These are phyloP conservation scores for Rhizoclosmatium sp. DNA, from an alignment of 192 early-diverging fungal genomes.

Conservation along the genomic window DNA sequence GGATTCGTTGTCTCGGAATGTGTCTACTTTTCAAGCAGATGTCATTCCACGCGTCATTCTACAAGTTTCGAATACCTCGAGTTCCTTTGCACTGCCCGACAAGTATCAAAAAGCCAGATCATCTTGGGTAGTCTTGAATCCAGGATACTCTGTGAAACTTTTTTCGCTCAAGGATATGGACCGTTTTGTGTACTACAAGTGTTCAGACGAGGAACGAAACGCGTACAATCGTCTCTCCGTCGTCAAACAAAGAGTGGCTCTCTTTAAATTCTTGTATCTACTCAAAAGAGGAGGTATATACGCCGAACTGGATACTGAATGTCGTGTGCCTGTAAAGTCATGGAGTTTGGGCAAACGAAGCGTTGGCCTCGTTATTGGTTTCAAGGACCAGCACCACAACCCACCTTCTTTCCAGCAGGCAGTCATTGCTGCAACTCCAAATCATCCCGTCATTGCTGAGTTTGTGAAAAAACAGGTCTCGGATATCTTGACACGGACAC, in stretches of 20 bases:
- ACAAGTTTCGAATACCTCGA: constrained; percentile 13
- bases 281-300: constrained; percentile 18
- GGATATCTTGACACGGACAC: not conserved
- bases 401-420: not conserved
- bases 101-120: not conserved
- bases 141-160: constrained; percentile 3
- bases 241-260: constrained; percentile 13
- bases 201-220: not conserved
- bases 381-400: constrained; percentile 26
- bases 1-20: not conserved
- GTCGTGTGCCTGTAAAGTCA: not conserved
- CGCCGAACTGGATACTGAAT: constrained; percentile 14
- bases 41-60: constrained; percentile 28
- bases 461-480: not conserved
- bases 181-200: not conserved
- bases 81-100: not conserved
- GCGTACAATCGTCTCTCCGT: constrained; percentile 19
- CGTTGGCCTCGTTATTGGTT: constrained; percentile 18
- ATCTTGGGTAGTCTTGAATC: constrained; percentile 13
- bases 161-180: constrained; percentile 15
- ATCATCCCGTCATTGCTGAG: constrained; percentile 23
- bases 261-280: constrained; percentile 23
- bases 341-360: not conserved
- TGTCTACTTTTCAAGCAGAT: not conserved
- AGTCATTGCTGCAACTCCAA: constrained; percentile 11